These are phyloP conservation scores for Taiozyma sp. DNA, from an alignment of 1,139 yeast genomes.

Conservation along the genomic window DNA sequence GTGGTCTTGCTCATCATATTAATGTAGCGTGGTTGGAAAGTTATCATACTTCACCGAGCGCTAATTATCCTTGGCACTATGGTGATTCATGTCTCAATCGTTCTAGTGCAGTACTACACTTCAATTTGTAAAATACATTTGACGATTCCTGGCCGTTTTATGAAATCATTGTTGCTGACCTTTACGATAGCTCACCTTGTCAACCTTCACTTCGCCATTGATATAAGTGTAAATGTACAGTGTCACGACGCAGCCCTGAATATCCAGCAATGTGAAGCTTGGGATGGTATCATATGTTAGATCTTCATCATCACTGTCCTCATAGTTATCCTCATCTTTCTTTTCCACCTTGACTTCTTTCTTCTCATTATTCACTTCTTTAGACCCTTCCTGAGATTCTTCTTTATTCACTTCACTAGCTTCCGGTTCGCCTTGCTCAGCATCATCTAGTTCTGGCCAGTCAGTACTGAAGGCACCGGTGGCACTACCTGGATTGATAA, in stretches of 20 bases:
- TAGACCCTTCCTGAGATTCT: conserved; percentile 12
- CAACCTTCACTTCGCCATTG: conserved; percentile 86
- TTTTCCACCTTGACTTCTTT: conserved; percentile 18
- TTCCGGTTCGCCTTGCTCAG: conserved; percentile 20
- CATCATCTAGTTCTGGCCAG: conserved; percentile 39
- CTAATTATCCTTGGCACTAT: no score
- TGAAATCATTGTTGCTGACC: conserved; percentile 29
- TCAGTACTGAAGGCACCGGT: conserved; percentile 81
- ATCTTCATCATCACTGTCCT: conserved; percentile 17
- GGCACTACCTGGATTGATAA: conserved; percentile 93
- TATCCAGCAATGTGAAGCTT: conserved; percentile 83
- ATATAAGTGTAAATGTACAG: conserved; percentile 80
- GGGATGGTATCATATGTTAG: conserved; percentile 50
- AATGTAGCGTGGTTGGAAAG: no score
- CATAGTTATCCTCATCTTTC: conserved; percentile 24
- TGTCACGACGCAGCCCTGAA: conserved; percentile 73
- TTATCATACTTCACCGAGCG: no score
- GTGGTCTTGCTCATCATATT: no score
- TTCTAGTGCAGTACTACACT: neutral
- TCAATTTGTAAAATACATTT: neutral
- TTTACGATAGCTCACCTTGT: conserved; percentile 78
- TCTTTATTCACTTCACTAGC: conserved; percentile 12
- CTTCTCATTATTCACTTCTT: conserved; percentile 8
- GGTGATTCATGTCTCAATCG: no score
- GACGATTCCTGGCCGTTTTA: neutral